These are phyloP conservation scores for Trifolium subterraneum DNA, from an alignment of 306 rosid species.

Conservation along the genomic window DNA sequence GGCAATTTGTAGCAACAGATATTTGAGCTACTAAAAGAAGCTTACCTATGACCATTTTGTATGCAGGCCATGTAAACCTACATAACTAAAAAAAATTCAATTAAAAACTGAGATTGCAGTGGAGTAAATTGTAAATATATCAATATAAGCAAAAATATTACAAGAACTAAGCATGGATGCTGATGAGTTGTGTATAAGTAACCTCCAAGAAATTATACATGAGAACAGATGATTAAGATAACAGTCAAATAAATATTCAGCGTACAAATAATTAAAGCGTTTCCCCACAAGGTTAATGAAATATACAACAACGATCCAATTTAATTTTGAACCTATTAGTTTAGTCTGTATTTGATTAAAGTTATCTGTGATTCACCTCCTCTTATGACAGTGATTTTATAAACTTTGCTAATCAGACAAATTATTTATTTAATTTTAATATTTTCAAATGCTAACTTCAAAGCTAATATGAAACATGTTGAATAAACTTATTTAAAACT, in stretches of 20 bases:
- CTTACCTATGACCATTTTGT: constrained; percentile 77
- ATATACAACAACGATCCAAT: no score
- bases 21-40: constrained; percentile 29
- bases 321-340: not conserved
- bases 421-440: no score
- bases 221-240: not conserved
- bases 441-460: no score
- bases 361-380: not conserved
- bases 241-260: constrained; percentile 23
- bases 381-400: no score
- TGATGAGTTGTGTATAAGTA: constrained; percentile 10
- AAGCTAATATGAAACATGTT: no score
- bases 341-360: constrained; percentile 18
- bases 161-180: constrained; percentile 9
- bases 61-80: constrained; percentile 97
- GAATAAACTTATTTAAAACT: no score
- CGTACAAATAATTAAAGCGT: no score
- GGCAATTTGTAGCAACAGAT: constrained; percentile 11
- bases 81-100: constrained; percentile 32
- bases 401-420: no score
- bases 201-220: constrained; percentile 16
- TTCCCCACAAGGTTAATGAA: no score
- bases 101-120: constrained; percentile 19
- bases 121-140: constrained; percentile 29
- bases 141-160: no score